Conservation (phyloP, 768 basidiomycete species). For the Suillus spraguei region DNA sequence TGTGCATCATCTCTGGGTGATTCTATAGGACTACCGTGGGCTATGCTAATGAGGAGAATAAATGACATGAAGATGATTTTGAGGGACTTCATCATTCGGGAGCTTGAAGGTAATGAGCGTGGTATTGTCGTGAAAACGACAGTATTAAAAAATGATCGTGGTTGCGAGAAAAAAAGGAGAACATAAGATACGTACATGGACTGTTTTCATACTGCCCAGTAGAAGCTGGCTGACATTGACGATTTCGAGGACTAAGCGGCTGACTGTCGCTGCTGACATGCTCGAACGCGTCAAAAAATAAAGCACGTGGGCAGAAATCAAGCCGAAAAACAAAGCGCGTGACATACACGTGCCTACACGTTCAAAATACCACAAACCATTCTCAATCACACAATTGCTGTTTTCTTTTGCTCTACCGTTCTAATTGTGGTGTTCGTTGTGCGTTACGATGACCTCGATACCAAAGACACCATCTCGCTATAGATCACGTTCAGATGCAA, state of each 20-base stretch:
- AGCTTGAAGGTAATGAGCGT: slow-evolving; percentile 11
- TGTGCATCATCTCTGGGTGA: slow-evolving; percentile 14
- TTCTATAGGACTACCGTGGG: background rate
- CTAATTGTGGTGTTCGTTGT: background rate
- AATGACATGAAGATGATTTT: background rate
- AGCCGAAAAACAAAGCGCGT: slow-evolving; percentile 18
- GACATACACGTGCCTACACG: slow-evolving; percentile 20
- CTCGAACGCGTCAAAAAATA: slow-evolving; percentile 8
- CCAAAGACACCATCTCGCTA: slow-evolving; percentile 52
- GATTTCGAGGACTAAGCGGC: background rate
- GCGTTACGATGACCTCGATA: slow-evolving; percentile 21
- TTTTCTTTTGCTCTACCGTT: slow-evolving; percentile 1
- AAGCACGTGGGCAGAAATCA: slow-evolving; percentile 7
- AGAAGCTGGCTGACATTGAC: slow-evolving; percentile 2
- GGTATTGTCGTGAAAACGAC: slow-evolving; percentile 2
- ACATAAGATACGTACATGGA: background rate
- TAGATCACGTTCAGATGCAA: slow-evolving; percentile 51
- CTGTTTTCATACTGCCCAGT: background rate
- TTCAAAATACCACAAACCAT: slow-evolving; percentile 1
- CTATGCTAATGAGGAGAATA: slow-evolving; percentile 1
- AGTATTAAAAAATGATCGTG: background rate
- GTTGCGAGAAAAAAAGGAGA: background rate
- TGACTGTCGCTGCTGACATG: background rate
- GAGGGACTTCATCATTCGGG: slow-evolving; percentile 1
- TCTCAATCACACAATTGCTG: background rate